Conservation (phyloP, 495 filamentous ascomycete species). For the Tetracladium setigerum region DNA sequence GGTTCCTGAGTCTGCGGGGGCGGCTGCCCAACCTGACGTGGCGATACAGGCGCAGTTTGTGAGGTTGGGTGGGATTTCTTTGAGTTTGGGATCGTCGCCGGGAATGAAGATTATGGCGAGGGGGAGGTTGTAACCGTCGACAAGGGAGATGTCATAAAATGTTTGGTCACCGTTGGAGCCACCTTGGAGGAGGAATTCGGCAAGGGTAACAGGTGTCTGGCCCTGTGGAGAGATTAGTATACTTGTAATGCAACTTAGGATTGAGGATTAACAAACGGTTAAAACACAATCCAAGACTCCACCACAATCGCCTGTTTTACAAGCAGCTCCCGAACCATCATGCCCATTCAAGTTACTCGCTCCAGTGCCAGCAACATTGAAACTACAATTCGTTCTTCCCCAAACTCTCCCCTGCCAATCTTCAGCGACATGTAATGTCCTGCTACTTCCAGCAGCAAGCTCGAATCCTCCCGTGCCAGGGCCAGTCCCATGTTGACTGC, state of each 20-base stretch:
- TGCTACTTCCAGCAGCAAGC: slow-evolving; percentile 41
- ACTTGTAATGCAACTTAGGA: not conserved
- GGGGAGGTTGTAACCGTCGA: slow-evolving; percentile 79
- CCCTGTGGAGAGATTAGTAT: slow-evolving; percentile 36
- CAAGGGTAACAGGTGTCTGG: slow-evolving; percentile 58
- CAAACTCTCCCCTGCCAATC: slow-evolving; percentile 77
- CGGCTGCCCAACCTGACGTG: slow-evolving; percentile 46
- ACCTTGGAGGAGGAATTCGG: slow-evolving; percentile 64
- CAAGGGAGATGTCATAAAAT: slow-evolving; percentile 78
- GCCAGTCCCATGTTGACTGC: slow-evolving; percentile 55
- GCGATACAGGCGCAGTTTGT: slow-evolving; percentile 67
- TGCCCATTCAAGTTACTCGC: slow-evolving; percentile 30
- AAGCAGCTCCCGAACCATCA: slow-evolving; percentile 45
- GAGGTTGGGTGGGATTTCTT: slow-evolving; percentile 61
- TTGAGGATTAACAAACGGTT: slow-evolving; percentile 38
- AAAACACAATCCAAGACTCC: slow-evolving; percentile 56
- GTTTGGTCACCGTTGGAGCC: slow-evolving; percentile 50
- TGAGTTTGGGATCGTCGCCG: slow-evolving; percentile 40
- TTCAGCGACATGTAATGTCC: slow-evolving; percentile 46
- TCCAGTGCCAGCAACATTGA: slow-evolving; percentile 48
- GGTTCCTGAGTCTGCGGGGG: slow-evolving; percentile 24
- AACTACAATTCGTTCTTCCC: slow-evolving; percentile 77
- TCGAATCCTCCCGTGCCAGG: slow-evolving; percentile 57
- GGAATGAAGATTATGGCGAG: slow-evolving; percentile 57
- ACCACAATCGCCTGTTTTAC: slow-evolving; percentile 66